Evolutionary conservation across 1,284 basidiomycete species (phyloP).

Genomic region (Mycosarcoma maydis): DNA sequence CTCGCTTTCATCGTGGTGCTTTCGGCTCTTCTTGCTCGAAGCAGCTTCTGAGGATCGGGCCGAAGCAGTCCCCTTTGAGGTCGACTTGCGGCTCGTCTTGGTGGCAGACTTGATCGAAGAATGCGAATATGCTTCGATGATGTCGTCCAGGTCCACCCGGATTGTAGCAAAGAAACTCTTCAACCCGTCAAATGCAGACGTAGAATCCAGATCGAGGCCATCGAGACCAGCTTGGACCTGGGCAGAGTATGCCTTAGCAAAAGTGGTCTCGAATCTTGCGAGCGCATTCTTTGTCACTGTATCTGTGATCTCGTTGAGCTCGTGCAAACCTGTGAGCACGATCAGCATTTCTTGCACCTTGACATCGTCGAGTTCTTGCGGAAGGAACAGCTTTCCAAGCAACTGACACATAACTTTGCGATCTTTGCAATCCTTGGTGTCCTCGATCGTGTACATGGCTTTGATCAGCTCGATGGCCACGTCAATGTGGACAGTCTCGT

Average conservation of each 20-base stretch:
- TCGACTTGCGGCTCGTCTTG: constrained; percentile 32
- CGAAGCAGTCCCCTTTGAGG: constrained; percentile 10
- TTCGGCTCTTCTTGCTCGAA: constrained; percentile 16
- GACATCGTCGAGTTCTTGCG: constrained; percentile 73
- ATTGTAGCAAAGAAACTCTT: constrained; percentile 35
- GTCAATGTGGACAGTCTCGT: constrained; percentile 78
- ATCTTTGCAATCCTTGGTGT: constrained; percentile 69
- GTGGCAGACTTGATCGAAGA: constrained; percentile 15
- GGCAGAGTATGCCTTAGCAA: constrained; percentile 50
- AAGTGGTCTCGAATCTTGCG: constrained; percentile 73
- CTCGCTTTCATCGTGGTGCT: constrained; percentile 12
- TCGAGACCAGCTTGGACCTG: constrained; percentile 32
- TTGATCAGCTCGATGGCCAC: constrained; percentile 80
- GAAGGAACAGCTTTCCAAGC: constrained; percentile 80
- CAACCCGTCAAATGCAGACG: constrained; percentile 16
- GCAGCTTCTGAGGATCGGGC: constrained; percentile 20
- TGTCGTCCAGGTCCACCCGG: constrained; percentile 17
- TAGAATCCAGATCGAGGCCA: constrained; percentile 18
- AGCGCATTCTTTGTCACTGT: constrained; percentile 77
- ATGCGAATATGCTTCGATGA: constrained; percentile 20
- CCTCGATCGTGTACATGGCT: constrained; percentile 71
- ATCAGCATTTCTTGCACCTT: constrained; percentile 45
- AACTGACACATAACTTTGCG: constrained; percentile 83
- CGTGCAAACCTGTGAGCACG: constrained; percentile 37
- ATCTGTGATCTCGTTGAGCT: constrained; percentile 69